Conservation (phyloP, 129 eudicot species). For the Lactuca saligna region DNA sequence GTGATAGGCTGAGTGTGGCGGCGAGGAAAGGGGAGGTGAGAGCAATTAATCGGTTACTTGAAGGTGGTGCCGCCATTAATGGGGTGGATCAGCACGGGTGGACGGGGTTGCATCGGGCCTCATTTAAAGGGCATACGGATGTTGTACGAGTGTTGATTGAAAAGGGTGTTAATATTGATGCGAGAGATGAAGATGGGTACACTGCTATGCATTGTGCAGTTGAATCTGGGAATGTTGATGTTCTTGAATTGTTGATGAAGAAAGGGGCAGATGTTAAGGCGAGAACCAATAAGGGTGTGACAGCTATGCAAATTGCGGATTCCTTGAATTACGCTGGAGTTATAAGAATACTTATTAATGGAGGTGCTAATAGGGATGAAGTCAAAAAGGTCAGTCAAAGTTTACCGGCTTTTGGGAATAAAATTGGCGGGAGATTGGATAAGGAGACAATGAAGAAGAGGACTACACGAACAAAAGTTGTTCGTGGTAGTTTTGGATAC, state of each 20-base stretch:
- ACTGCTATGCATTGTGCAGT: conserved; percentile 79
- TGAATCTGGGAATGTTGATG: conserved; percentile 71
- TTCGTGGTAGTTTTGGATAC: conserved; percentile 42
- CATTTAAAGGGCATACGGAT: conserved; percentile 62
- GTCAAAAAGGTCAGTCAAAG: not conserved
- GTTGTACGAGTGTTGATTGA: conserved; percentile 51
- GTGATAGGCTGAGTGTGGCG: conserved; percentile 56
- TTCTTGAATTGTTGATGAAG: conserved; percentile 63
- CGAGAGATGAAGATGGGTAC: conserved; percentile 71
- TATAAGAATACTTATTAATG: conserved; percentile 47
- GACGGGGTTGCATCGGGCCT: conserved; percentile 73
- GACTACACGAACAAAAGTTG: conserved; percentile 24
- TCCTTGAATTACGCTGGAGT: conserved; percentile 65
- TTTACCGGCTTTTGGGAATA: conserved; percentile 27
- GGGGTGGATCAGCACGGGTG: conserved; percentile 78
- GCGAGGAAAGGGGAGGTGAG: conserved; percentile 72
- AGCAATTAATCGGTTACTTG: conserved; percentile 44
- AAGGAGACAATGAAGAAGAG: conserved; percentile 44
- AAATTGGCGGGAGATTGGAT: conserved; percentile 25
- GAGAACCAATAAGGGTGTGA: conserved; percentile 64
- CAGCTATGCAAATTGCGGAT: conserved; percentile 64
- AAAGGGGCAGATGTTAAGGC: conserved; percentile 71
- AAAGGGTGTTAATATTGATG: conserved; percentile 52
- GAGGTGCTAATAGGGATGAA: conserved; percentile 47
- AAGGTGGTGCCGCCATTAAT: conserved; percentile 61